phyloP scores from a whole-genome alignment of 495 filamentous ascomycete species.

The Podospora bellae-mahoneyi region DNA sequence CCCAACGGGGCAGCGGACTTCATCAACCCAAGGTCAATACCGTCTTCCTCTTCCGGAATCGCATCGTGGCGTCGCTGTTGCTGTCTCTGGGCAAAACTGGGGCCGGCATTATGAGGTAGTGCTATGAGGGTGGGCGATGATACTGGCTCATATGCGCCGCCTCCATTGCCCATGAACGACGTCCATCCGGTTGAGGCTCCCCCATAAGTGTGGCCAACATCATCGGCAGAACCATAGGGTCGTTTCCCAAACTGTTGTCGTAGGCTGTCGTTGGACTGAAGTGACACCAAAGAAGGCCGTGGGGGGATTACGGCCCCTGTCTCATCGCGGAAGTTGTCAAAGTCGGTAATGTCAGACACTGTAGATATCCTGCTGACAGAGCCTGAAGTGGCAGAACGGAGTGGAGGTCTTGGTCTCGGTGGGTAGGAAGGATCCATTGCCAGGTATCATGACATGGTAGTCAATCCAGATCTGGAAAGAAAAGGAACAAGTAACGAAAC shows the following conservation, averaged over 20 bases:
- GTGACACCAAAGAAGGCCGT: conserved; percentile 43
- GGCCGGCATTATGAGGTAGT: conserved; percentile 18
- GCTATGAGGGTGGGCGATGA: conserved; percentile 3
- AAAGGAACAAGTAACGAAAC: not conserved
- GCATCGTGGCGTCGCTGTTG: conserved; percentile 27
- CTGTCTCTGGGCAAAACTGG: conserved; percentile 21
- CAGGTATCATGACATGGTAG: conserved; percentile 19
- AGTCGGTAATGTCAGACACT: conserved; percentile 39
- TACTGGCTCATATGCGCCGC: conserved; percentile 38
- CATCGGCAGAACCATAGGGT: not conserved
- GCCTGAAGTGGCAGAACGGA: conserved; percentile 31
- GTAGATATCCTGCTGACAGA: conserved; percentile 44
- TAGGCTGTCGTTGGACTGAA: conserved; percentile 35
- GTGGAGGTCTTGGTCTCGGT: conserved; percentile 25
- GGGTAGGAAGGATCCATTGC: conserved; percentile 25
- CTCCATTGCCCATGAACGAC: conserved; percentile 12
- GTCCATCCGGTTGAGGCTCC: conserved; percentile 18
- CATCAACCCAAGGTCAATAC: conserved; percentile 41
- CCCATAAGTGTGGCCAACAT: conserved; percentile 19
- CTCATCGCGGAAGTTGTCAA: conserved; percentile 30
- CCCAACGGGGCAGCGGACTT: conserved; percentile 35
- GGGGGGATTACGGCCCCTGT: conserved; percentile 25
- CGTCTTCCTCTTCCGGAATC: conserved; percentile 46
- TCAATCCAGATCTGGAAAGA: not conserved
- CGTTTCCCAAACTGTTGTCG: conserved; percentile 2